Conservation (phyloP, 352 stramenopile genomes). For the Pythium plurisporium region DNA sequence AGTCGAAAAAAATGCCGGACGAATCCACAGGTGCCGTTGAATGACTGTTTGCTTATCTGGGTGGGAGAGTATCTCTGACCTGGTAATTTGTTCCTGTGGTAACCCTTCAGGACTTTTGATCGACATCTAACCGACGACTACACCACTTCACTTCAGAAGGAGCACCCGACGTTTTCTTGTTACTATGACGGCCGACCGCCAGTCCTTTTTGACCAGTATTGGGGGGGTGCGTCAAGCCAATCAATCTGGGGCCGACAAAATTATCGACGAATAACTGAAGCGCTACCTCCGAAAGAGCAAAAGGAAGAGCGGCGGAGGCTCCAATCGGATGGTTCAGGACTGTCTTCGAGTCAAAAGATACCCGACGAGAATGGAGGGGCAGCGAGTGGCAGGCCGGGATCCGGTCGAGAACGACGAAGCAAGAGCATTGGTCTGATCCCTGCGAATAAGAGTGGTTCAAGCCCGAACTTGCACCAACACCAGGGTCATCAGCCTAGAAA, state of each 20-base stretch:
- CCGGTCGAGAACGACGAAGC: conserved; percentile 35
- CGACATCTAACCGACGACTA: conserved; percentile 63
- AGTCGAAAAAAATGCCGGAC: conserved; percentile 46
- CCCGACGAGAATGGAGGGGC: conserved; percentile 16
- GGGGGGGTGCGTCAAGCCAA: conserved; percentile 55
- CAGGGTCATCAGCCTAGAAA: background rate
- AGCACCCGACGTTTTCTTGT: conserved; percentile 50
- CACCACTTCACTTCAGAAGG: conserved; percentile 38
- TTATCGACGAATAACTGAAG: conserved; percentile 38
- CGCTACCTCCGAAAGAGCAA: conserved; percentile 20
- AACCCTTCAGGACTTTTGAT: conserved; percentile 62
- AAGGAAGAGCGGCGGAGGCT: conserved; percentile 34
- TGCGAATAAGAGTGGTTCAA: conserved; percentile 19
- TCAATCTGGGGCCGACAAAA: conserved; percentile 53
- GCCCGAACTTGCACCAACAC: conserved; percentile 17
- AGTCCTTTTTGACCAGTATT: conserved; percentile 52
- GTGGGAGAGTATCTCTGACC: background rate
- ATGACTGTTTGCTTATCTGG: background rate
- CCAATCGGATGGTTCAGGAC: conserved; percentile 31
- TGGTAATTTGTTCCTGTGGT: no score
- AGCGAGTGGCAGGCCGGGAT: background rate
- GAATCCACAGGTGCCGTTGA: conserved; percentile 35
- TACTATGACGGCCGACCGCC: conserved; percentile 51
- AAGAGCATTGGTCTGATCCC: conserved; percentile 68
- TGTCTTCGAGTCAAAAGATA: conserved; percentile 10